A percentile compares a stretch with the other conserved stretches of the same genome.
Evolutionary conservation across 306 rosid species (phyloP).

Genomic region (Trifolium dubium): DNA sequence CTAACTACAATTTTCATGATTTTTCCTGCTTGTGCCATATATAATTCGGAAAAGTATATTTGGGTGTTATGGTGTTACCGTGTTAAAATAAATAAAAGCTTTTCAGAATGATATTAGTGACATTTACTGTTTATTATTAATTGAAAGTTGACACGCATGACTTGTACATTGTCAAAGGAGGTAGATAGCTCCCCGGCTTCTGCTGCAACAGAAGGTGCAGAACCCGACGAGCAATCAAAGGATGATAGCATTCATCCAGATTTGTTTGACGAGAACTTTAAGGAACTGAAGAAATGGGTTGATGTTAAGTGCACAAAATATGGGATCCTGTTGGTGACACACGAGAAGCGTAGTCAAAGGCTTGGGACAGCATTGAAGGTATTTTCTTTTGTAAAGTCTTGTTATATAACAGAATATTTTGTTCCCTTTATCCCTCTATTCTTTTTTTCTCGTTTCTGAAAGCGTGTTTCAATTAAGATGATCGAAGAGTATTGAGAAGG

Average conservation of each 20-base stretch:
- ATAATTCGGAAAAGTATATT: constrained; percentile 9
- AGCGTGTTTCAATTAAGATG: not conserved
- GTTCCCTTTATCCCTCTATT: constrained; percentile 3
- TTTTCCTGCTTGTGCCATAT: constrained; percentile 23
- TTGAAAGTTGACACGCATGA: constrained; percentile 42
- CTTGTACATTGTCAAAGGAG: constrained; percentile 51
- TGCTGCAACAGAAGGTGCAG: constrained; percentile 47
- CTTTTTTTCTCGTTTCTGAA: not conserved
- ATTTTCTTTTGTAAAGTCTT: constrained; percentile 32
- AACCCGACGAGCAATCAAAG: constrained; percentile 40
- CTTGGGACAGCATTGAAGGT: constrained; percentile 94
- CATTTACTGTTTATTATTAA: constrained; percentile 27
- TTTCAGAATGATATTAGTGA: constrained; percentile 25
- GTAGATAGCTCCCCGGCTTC: constrained; percentile 42
- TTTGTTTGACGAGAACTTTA: constrained; percentile 74
- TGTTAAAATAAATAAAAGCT: constrained; percentile 4
- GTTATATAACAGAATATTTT: constrained; percentile 2
- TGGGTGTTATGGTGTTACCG: not conserved
- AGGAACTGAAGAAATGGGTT: constrained; percentile 90
- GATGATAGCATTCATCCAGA: constrained; percentile 51
- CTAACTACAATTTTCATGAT: constrained; percentile 7
- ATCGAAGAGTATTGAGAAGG: constrained; percentile 1
- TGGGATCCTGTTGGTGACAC: constrained; percentile 72
- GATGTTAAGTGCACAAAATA: constrained; percentile 73
- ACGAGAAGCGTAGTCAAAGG: constrained; percentile 74